phyloP scores from a whole-genome alignment of 768 basidiomycete genomes.

The Mycena floridula region DNA sequence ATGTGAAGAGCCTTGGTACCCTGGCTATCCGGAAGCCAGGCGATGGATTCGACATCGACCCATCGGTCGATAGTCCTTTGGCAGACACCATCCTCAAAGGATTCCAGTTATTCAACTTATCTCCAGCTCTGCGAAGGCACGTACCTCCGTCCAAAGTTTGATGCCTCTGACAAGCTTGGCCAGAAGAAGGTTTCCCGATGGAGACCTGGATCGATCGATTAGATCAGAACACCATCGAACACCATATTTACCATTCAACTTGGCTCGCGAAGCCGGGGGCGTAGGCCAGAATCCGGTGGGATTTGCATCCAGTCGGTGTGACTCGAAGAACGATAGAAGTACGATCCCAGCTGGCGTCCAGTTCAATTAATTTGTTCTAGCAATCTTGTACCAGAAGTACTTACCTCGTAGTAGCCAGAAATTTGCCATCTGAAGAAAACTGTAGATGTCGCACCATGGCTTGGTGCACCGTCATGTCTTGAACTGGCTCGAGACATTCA shows the following conservation, averaged over 20 bases:
- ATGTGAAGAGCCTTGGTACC: slow-evolving; percentile 27
- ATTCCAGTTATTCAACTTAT: background rate
- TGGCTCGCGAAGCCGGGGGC: slow-evolving; percentile 65
- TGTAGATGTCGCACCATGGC: slow-evolving; percentile 67
- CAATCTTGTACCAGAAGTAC: slow-evolving; percentile 55
- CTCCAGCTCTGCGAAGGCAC: slow-evolving; percentile 14
- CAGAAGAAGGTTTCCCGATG: slow-evolving; percentile 51
- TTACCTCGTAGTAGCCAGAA: slow-evolving; percentile 65
- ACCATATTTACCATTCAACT: slow-evolving; percentile 52
- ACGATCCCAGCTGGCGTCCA: slow-evolving; percentile 28
- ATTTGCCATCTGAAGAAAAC: slow-evolving; percentile 71
- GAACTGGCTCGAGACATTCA: slow-evolving; percentile 42
- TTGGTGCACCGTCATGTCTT: slow-evolving; percentile 58
- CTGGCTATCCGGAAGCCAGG: slow-evolving; percentile 61
- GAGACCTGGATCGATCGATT: slow-evolving; percentile 39
- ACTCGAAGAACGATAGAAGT: background rate
- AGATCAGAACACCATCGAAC: background rate
- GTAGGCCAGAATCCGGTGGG: slow-evolving; percentile 62
- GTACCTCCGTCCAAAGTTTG: slow-evolving; percentile 68
- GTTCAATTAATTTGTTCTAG: slow-evolving; percentile 58
- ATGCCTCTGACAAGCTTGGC: slow-evolving; percentile 59
- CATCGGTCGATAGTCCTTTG: slow-evolving; percentile 55
- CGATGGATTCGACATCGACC: slow-evolving; percentile 52
- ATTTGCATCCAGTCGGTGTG: slow-evolving; percentile 28
- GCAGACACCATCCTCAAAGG: slow-evolving; percentile 56